Base-by-base conservation (phyloP, 2,329 filamentous ascomycete genomes). In the Amauroascus verrucosus region DNA sequence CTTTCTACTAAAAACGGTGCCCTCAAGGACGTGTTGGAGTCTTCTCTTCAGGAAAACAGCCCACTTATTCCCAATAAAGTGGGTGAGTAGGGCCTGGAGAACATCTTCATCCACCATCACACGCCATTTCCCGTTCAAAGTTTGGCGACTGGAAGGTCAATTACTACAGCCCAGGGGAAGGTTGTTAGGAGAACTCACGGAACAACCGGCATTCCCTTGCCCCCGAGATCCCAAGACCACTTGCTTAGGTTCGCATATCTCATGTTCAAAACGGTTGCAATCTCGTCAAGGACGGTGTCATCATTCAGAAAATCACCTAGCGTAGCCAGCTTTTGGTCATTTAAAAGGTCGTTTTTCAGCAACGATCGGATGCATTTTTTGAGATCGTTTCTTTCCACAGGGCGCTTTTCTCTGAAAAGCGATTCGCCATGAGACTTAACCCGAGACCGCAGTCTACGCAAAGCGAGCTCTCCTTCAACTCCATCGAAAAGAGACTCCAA, bases 41-140 rank as follows among this genome's bases (percentile, higher is more conserved):
- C 35, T n/a, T 0, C 0, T 3, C 51, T 63, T 64, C 3, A 65
- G 18, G 1, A 64, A 46, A 8, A 64, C 62, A 50, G 67, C 70
- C 54, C 71, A 63, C 16, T 48, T 59, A 57, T 26, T 70, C 62
- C 69, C 70, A 35, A 75, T 70, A 53, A 68, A 72, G 50, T 74
- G 70, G 13, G 72, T 64, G 53, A 74, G 73, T 11, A 74, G 68
- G n/a, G 70, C 66, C 56, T 75, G 71, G 14, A 75, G 60, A 9
- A 74, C 67, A 47, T 75, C 72, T 52, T 75, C 71, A 53, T 75
- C 71, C 63, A 72, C 70, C 67, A 72, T 72, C 50, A 74, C 71
- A 1, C 70, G 65, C 55, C 72, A 74, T 54, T 72, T 74, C 1
- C 72, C 72, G 50, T 73, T 74, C 22, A 71, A 56, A 33, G 72